These are phyloP conservation scores for Xylaria castorea DNA, from an alignment of 495 filamentous ascomycete species.

Conservation along the genomic window DNA sequence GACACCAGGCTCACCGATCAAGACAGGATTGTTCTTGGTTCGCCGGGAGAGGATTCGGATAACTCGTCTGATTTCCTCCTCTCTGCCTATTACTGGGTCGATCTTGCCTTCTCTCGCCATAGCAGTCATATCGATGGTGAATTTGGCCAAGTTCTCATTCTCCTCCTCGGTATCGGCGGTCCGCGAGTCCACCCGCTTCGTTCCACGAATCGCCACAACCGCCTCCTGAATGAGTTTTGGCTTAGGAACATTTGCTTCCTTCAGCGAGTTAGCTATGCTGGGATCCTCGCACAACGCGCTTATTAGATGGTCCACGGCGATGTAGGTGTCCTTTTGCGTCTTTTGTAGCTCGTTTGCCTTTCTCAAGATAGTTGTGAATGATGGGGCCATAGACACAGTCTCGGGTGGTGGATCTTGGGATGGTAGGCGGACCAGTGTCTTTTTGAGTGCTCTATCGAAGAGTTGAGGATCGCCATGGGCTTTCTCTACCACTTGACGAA, in stretches of 20 bases:
- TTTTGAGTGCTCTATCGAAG: conserved; percentile 88
- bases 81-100: conserved; percentile 95
- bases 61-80: conserved; percentile 95
- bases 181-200: conserved; percentile 89
- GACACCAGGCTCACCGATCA: conserved; percentile 94
- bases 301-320: conserved; percentile 94
- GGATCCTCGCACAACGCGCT: conserved; percentile 79
- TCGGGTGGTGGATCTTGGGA: conserved; percentile 96
- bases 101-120: conserved; percentile 96
- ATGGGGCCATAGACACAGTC: conserved; percentile 76
- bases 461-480: conserved; percentile 91
- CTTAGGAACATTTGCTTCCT: conserved; percentile 91
- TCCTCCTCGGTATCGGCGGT: conserved; percentile 90
- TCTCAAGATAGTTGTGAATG: conserved; percentile 80
- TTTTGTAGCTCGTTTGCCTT: conserved; percentile 89
- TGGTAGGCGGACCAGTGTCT: conserved; percentile 84
- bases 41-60: conserved; percentile 90
- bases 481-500: conserved; percentile 91
- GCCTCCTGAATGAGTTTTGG: conserved; percentile 87
- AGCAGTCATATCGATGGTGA: conserved; percentile 96
- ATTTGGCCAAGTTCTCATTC: conserved; percentile 94
- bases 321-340: conserved; percentile 92
- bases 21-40: conserved; percentile 98
- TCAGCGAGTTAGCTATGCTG: conserved; percentile 72
- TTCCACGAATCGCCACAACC: conserved; percentile 87